Conservation (phyloP, 2,329 filamentous ascomycete species). For the Pestalotiopsis sp. region DNA sequence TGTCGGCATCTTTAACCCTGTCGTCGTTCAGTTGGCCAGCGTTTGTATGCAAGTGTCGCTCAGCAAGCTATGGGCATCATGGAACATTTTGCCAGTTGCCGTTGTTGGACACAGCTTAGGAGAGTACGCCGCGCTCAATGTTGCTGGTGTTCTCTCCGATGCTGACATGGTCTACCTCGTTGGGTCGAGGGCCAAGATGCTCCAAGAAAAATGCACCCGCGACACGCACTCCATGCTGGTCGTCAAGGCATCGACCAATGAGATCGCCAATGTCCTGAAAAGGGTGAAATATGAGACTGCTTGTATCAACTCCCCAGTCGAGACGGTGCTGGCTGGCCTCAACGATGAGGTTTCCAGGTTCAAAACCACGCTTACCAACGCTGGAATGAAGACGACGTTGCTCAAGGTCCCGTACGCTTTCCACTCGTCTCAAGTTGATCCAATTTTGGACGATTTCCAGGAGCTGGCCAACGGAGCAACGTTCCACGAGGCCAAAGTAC, state of each 20-base stretch:
- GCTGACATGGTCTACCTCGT: constrained; percentile 71
- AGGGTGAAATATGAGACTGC: constrained; percentile 49
- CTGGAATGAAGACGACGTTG: constrained; percentile 6
- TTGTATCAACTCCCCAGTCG: constrained; percentile 72
- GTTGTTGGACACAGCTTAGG: constrained; percentile 67
- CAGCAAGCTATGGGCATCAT: constrained; percentile 50
- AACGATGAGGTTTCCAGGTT: not conserved
- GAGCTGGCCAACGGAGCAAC: not conserved
- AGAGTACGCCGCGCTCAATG: constrained; percentile 70
- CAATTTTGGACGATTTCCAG: constrained; percentile 3
- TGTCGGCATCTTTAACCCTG: constrained; percentile 41
- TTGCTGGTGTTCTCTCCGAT: constrained; percentile 68
- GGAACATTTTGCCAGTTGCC: constrained; percentile 51
- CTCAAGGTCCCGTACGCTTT: constrained; percentile 14
- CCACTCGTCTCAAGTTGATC: constrained; percentile 12
- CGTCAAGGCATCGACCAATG: constrained; percentile 43
- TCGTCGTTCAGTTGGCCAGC: constrained; percentile 50
- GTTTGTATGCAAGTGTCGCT: constrained; percentile 55
- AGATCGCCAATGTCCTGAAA: constrained; percentile 51
- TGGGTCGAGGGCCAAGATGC: constrained; percentile 63
- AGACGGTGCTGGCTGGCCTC: constrained; percentile 61
- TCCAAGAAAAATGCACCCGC: constrained; percentile 61
- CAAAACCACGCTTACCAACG: not conserved
- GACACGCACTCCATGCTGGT: constrained; percentile 62
- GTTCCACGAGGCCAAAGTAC: not conserved